Evolutionary conservation across 495 filamentous ascomycete genomes (phyloP).

Genomic region (Neurospora sublineolata): DNA sequence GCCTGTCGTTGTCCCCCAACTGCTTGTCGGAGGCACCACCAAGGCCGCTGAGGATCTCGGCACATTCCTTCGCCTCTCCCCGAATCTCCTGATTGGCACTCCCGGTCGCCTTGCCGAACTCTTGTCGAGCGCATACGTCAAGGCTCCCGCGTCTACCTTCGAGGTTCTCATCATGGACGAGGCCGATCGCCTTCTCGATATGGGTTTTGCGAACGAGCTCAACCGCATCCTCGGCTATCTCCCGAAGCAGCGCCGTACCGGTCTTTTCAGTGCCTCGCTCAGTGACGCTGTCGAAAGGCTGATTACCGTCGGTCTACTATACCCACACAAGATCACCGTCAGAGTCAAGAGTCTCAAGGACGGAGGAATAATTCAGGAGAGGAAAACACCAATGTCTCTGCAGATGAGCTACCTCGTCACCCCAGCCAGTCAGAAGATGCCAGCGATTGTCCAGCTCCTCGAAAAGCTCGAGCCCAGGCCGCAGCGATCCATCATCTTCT

Average conservation of each 20-base stretch:
- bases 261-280: slow-evolving; percentile 85
- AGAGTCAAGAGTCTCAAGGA: slow-evolving; percentile 58
- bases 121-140: slow-evolving; percentile 80
- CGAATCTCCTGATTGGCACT: slow-evolving; percentile 79
- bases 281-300: slow-evolving; percentile 85
- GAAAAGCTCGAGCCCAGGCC: slow-evolving; percentile 56
- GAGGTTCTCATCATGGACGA: slow-evolving; percentile 89
- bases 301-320: slow-evolving; percentile 81
- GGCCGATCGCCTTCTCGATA: slow-evolving; percentile 81
- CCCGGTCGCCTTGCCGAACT: slow-evolving; percentile 83
- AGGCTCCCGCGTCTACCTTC: slow-evolving; percentile 77
- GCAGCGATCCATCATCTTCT: slow-evolving; percentile 81
- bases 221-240: slow-evolving; percentile 72
- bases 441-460: slow-evolving; percentile 60
- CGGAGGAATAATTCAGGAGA: slow-evolving; percentile 64
- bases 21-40: slow-evolving; percentile 74
- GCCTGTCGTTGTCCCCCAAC: slow-evolving; percentile 64
- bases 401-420: slow-evolving; percentile 78
- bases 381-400: slow-evolving; percentile 75
- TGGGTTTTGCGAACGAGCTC: slow-evolving; percentile 89
- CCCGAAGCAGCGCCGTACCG: slow-evolving; percentile 88
- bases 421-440: slow-evolving; percentile 65
- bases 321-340: slow-evolving; percentile 86
- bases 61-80: slow-evolving; percentile 62
- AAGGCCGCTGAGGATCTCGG: slow-evolving; percentile 78